A percentile compares a stretch with the other conserved stretches of the same genome.
phyloP scores from a whole-genome alignment of 2,329 filamentous ascomycete genomes.

The Annulohypoxylon truncatum region DNA sequence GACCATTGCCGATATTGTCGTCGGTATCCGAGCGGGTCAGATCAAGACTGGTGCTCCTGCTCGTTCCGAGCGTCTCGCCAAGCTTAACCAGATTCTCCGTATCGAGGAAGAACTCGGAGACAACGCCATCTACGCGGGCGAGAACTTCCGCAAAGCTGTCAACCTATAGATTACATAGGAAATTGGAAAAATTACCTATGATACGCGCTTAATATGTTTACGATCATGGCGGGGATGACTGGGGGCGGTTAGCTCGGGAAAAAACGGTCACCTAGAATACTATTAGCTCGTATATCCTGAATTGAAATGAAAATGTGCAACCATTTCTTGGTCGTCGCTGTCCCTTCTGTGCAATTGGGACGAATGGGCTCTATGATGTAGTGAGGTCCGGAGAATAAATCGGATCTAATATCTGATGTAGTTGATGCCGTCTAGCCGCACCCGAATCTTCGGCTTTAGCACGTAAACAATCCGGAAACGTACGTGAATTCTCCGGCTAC shows the following conservation, averaged over 20 bases:
- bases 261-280: slow-evolving; percentile 47
- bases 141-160: slow-evolving; percentile 90
- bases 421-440: slow-evolving; percentile 17
- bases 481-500: slow-evolving; percentile 29
- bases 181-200: slow-evolving; percentile 29
- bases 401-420: neutral
- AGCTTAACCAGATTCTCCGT: slow-evolving; percentile 99
- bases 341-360: neutral
- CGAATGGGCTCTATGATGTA: neutral
- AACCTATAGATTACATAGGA: slow-evolving; percentile 73
- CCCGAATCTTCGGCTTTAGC: slow-evolving; percentile 26
- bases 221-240: slow-evolving; percentile 42
- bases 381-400: slow-evolving; percentile 9
- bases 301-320: slow-evolving; percentile 34
- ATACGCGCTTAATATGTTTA: slow-evolving; percentile 40
- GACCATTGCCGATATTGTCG: slow-evolving; percentile 97
- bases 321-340: neutral
- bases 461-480: slow-evolving; percentile 31
- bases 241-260: slow-evolving; percentile 43
- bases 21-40: slow-evolving; percentile 95
- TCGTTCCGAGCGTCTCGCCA: slow-evolving; percentile 97
- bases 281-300: slow-evolving; percentile 34
- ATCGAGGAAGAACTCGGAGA: slow-evolving; percentile 99
- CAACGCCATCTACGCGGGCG: slow-evolving; percentile 90
- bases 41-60: slow-evolving; percentile 99